These are phyloP conservation scores for Neoarthrinium moseri DNA, from an alignment of 2,329 filamentous ascomycete genomes.

Conservation along the genomic window DNA sequence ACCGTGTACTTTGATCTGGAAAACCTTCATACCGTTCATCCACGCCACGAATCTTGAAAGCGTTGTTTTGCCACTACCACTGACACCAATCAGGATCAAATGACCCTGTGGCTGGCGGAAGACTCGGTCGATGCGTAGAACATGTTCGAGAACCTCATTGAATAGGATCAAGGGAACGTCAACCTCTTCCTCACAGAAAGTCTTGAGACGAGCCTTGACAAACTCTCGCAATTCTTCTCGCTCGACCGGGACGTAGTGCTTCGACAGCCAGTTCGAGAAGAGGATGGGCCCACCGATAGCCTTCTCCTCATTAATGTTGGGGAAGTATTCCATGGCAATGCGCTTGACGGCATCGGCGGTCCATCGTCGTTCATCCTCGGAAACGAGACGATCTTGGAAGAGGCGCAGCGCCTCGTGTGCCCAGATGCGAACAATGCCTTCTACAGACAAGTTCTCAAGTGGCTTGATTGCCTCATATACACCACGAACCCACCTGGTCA, in stretches of 20 bases:
- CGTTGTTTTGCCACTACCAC: slow-evolving; percentile 97
- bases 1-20: slow-evolving; percentile 99
- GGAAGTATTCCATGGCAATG: slow-evolving; percentile 89
- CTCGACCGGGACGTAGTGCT: slow-evolving; percentile 96
- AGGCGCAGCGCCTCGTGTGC: slow-evolving; percentile 93
- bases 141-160: slow-evolving; percentile 98
- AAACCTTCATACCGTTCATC: slow-evolving; percentile 99
- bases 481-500: slow-evolving; percentile 96
- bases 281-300: slow-evolving; percentile 91
- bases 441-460: slow-evolving; percentile 80
- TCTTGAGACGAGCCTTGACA: slow-evolving; percentile 93
- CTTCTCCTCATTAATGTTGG: slow-evolving; percentile 87
- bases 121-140: slow-evolving; percentile 95
- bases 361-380: slow-evolving; percentile 92
- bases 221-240: slow-evolving; percentile 94
- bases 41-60: slow-evolving; percentile 96
- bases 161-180: slow-evolving; percentile 98
- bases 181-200: slow-evolving; percentile 99
- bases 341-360: slow-evolving; percentile 84
- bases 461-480: slow-evolving; percentile 96
- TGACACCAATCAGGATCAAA: slow-evolving; percentile 97
- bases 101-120: slow-evolving; percentile 98
- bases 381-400: slow-evolving; percentile 96
- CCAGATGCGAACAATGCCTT: slow-evolving; percentile 95
- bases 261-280: slow-evolving; percentile 99